Evolutionary conservation across 176 grass and related monocot species (phyloP), one percentile per base, ranked within the genome.

Genomic region (Pharus latifolius): DNA sequence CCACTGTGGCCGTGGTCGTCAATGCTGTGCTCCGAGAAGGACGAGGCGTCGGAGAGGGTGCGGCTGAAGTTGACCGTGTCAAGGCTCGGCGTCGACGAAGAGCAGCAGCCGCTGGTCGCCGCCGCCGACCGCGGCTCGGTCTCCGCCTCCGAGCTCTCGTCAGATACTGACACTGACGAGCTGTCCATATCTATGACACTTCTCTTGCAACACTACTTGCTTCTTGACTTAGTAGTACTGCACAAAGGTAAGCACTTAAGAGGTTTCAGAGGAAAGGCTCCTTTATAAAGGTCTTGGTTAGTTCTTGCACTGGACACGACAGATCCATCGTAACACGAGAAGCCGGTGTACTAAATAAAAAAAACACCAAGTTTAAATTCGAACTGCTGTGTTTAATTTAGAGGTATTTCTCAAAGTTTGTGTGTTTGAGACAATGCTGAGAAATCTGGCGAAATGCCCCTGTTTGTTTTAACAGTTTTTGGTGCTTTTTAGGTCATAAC

Each of bases 1-100:
- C 87, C 83, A 38, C 84, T 83, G 61, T 79, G 81, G 68, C 86
- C 87, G 24, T 81, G 81, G 68, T 88, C 87, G 24, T 81, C 87
- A 56, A 71, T 76, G 54, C 32, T 94, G 37, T 33, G 78, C 68
- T 94, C 95, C 11, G 84, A 99, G 78, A 84, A 94, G 20, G 95
- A 67, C 7, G 95, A 99, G 24, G 83, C 82, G 42, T 90, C 76
- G 12, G 95, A 99, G 72, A 81, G 77, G 24, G 87, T 91, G 42
- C 95, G 84, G 79, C 95, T 94, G 57, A 83, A 87, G 71, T 86
- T 81, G 37, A 74, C 74, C 7, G 72, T 73, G 40, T 84, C 76
- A 19, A 79, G 61, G 27, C 85, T 84, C 45, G 60, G 78, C 30
- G 90, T 90, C 10, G 89, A 92, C 54, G 81, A 54, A 37, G 83